A percentile compares a stretch with the other conserved stretches of the same genome.
phyloP scores from a whole-genome alignment of 208 protist genomes.

The Acanthamoeba royreba region DNA sequence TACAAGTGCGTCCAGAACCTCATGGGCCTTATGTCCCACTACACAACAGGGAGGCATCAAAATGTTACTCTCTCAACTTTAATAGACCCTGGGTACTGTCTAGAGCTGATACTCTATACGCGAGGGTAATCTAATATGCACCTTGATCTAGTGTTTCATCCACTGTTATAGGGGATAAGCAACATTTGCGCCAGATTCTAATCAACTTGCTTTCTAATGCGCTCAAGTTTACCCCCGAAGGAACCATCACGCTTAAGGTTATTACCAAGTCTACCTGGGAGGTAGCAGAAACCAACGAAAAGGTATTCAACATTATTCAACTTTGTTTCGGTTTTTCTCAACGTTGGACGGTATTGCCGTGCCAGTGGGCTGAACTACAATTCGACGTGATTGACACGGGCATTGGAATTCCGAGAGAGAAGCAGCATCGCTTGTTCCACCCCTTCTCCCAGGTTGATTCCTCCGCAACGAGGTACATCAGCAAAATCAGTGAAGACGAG shows the following conservation, averaged over 20 bases:
- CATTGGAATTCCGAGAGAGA: slow-evolving; percentile 56
- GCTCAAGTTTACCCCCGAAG: slow-evolving; percentile 52
- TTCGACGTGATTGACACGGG: slow-evolving; percentile 57
- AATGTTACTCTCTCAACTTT: too few species aligned
- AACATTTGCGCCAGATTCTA: slow-evolving; percentile 32
- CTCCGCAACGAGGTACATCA: background rate
- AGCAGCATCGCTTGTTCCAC: slow-evolving; percentile 41
- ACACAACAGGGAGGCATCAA: background rate
- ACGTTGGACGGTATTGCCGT: too few species aligned
- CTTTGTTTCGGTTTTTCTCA: too few species aligned
- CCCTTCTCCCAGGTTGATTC: slow-evolving; percentile 26
- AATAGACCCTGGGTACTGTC: too few species aligned
- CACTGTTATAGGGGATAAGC: slow-evolving; percentile 40
- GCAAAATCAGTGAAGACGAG: too few species aligned
- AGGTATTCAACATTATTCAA: too few species aligned
- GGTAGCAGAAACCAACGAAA: too few species aligned
- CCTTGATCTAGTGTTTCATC: slow-evolving; percentile 13
- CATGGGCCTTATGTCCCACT: background rate
- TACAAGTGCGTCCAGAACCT: background rate
- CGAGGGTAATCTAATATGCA: background rate
- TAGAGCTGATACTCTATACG: too few species aligned
- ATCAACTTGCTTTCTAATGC: slow-evolving; percentile 52
- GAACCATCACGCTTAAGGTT: slow-evolving; percentile 5
- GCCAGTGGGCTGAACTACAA: background rate
- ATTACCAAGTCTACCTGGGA: too few species aligned